Conservation (phyloP, 768 basidiomycete species). For the Suillus hirtellus region DNA sequence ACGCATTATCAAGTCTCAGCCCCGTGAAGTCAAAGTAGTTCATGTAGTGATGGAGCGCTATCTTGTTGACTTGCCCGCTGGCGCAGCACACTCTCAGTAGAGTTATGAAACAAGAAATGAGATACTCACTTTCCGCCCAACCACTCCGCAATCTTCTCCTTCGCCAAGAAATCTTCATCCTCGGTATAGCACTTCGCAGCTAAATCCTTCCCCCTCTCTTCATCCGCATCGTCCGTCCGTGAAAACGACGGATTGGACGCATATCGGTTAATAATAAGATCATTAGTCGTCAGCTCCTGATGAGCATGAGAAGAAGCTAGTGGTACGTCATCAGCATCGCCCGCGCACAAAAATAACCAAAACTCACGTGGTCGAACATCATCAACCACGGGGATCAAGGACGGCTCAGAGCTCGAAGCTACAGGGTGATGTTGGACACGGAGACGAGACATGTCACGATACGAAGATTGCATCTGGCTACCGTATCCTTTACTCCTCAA, state of each 20-base stretch:
- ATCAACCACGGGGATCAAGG: conserved; percentile 57
- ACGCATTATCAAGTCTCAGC: conserved; percentile 83
- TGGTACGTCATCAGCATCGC: conserved; percentile 12
- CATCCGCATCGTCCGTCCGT: conserved; percentile 57
- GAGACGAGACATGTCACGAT: conserved; percentile 45
- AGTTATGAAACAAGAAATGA: conserved; percentile 7
- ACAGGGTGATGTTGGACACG: conserved; percentile 69
- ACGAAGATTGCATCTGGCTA: conserved; percentile 37
- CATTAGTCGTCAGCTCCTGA: conserved; percentile 57
- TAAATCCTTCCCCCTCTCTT: conserved; percentile 65
- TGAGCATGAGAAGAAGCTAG: conserved; percentile 39
- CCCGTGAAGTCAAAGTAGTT: conserved; percentile 85
- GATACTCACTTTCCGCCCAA: conserved; percentile 86
- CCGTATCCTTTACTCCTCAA: conserved; percentile 43
- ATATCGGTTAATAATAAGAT: conserved; percentile 46
- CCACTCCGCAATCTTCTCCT: conserved; percentile 96
- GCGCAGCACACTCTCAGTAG: conserved; percentile 9
- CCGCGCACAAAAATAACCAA: conserved; percentile 18
- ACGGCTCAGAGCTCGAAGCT: conserved; percentile 84
- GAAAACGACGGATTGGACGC: conserved; percentile 39
- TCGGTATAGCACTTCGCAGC: conserved; percentile 83
- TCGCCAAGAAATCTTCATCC: conserved; percentile 78
- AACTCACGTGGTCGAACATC: conserved; percentile 51
- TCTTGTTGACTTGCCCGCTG: conserved; percentile 76
- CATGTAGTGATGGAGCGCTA: conserved; percentile 79